A percentile compares a stretch with the other conserved stretches of the same genome.
Evolutionary conservation across 345 rosid species (phyloP).

Genomic region (Lepidium didymum): DNA sequence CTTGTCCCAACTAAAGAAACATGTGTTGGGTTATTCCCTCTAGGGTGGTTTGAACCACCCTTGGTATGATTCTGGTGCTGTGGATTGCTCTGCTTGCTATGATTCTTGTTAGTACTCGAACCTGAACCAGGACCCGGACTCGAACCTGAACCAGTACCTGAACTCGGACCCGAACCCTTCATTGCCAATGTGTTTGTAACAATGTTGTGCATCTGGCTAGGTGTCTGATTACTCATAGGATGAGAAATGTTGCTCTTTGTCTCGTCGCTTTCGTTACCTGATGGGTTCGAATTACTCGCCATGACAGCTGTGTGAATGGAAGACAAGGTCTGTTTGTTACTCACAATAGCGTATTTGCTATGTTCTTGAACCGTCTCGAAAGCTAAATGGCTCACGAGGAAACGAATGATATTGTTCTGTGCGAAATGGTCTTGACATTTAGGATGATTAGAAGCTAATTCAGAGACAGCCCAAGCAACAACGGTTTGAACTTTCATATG

Average conservation of each 20-base stretch:
- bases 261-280: slow-evolving; percentile 8
- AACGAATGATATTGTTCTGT: slow-evolving; percentile 59
- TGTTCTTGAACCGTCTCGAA: slow-evolving; percentile 86
- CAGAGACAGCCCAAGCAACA: slow-evolving; percentile 74
- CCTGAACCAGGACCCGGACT: background rate
- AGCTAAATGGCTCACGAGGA: slow-evolving; percentile 77
- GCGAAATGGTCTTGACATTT: slow-evolving; percentile 74
- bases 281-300: slow-evolving; percentile 30
- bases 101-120: slow-evolving; percentile 5
- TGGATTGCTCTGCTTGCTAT: slow-evolving; percentile 13
- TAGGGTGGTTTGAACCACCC: slow-evolving; percentile 21
- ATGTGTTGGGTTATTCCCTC: slow-evolving; percentile 32
- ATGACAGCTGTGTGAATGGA: slow-evolving; percentile 47
- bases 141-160: background rate
- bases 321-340: slow-evolving; percentile 39
- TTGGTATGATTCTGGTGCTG: slow-evolving; percentile 18
- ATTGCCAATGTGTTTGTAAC: slow-evolving; percentile 36
- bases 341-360: slow-evolving; percentile 48
- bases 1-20: slow-evolving; percentile 46
- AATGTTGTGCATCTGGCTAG: slow-evolving; percentile 44
- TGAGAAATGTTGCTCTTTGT: slow-evolving; percentile 22
- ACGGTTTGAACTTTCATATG: slow-evolving; percentile 66
- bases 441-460: slow-evolving; percentile 52
- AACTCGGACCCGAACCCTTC: slow-evolving; percentile 16
- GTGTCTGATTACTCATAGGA: slow-evolving; percentile 40